These are phyloP conservation scores for Phialemoniopsis sp. DNA, from an alignment of 2,329 filamentous ascomycete genomes.

Conservation along the genomic window DNA sequence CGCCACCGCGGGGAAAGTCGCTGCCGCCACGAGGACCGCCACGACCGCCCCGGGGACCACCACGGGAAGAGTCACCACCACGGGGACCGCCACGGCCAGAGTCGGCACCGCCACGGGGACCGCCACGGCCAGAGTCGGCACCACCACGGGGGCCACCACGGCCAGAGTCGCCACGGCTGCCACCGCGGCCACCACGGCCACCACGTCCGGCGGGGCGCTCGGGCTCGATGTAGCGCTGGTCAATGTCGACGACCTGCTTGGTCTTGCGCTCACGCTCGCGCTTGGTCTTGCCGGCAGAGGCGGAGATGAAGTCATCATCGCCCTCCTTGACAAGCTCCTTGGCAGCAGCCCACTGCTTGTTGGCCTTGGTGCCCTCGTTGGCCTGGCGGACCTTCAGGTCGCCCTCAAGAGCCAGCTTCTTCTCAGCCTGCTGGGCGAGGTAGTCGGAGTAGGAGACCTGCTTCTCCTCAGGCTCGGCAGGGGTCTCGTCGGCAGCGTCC, in stretches of 20 bases:
- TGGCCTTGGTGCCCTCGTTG: slow-evolving; percentile 83
- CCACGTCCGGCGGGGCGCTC: slow-evolving; percentile 55
- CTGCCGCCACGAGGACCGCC: slow-evolving; percentile 24
- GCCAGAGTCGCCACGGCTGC: slow-evolving; percentile 37
- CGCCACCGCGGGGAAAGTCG: slow-evolving; percentile 30
- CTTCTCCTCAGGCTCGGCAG: slow-evolving; percentile 74
- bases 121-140: slow-evolving; percentile 35
- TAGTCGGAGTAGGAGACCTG: slow-evolving; percentile 87
- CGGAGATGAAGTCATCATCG: slow-evolving; percentile 74
- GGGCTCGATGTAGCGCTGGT: slow-evolving; percentile 75
- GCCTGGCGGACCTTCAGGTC: slow-evolving; percentile 76
- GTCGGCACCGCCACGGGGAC: slow-evolving; percentile 36
- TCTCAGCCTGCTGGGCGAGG: slow-evolving; percentile 67
- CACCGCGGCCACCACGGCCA: slow-evolving; percentile 47
- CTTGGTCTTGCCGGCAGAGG: slow-evolving; percentile 69
- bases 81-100: slow-evolving; percentile 32
- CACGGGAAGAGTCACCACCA: slow-evolving; percentile 27
- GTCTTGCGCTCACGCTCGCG: slow-evolving; percentile 87
- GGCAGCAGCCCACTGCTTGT: slow-evolving; percentile 91
- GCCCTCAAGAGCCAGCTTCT: slow-evolving; percentile 68
- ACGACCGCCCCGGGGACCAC: slow-evolving; percentile 40
- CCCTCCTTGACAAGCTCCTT: slow-evolving; percentile 66
- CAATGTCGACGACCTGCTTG: slow-evolving; percentile 86
- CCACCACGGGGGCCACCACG: slow-evolving; percentile 45
- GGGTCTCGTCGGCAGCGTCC: slow-evolving; percentile 28